Evolutionary conservation across 75 land plant genomes (phyloP).

Genomic region (Chamaecyparis obtusa): DNA sequence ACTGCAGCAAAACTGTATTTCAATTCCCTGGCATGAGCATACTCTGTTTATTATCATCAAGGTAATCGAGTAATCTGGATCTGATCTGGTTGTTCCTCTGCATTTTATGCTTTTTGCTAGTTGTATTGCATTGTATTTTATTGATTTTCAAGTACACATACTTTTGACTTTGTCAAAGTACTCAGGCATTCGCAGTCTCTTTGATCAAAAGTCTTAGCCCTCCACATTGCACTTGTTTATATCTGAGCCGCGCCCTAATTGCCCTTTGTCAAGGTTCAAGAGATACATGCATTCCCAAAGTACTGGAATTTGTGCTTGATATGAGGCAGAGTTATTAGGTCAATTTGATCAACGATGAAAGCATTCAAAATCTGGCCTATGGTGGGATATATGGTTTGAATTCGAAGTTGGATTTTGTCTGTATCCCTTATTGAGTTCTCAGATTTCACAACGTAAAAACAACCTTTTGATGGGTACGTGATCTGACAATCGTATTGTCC

Average conservation of each 20-base stretch:
- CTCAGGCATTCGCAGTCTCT: background rate
- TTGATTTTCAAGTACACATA: background rate
- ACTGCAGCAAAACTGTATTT: background rate
- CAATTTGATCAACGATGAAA: background rate
- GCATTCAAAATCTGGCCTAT: background rate
- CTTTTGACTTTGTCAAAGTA: background rate
- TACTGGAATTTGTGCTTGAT: background rate
- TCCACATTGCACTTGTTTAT: background rate
- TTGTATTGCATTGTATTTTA: background rate
- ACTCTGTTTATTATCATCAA: background rate
- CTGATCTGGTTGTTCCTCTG: conserved; percentile 5
- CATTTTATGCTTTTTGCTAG: background rate
- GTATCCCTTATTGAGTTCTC: background rate
- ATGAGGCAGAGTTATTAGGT: background rate
- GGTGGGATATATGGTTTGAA: background rate
- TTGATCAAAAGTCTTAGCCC: background rate
- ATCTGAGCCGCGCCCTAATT: background rate
- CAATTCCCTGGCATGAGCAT: background rate
- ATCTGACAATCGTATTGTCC: background rate
- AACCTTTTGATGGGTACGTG: background rate
- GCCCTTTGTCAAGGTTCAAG: background rate
- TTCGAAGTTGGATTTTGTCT: background rate
- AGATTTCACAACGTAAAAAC: background rate
- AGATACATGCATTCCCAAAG: background rate
- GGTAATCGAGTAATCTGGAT: conserved; percentile 9